Conservation (phyloP, 2,329 filamentous ascomycete species). For the Coniochaeta prunicola region DNA sequence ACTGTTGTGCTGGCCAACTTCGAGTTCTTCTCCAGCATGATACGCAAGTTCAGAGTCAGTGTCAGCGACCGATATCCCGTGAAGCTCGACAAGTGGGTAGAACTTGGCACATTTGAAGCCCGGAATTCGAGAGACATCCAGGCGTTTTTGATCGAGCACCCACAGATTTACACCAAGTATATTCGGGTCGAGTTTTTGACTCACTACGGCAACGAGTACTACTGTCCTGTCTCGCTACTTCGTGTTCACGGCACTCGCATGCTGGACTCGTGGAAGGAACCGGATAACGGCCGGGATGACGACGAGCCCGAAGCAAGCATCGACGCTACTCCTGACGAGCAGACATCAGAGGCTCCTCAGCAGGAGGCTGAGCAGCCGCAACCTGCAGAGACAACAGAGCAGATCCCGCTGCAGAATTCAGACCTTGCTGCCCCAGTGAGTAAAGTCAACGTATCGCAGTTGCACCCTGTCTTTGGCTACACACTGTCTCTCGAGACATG, state of each 20-base stretch:
- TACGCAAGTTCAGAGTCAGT: conserved; percentile 82
- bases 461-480: conserved; percentile 15
- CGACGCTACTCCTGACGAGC: conserved; percentile 11
- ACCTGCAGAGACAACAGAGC: conserved; percentile 3
- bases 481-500: conserved; percentile 14
- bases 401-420: neutral
- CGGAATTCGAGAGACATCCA: conserved; percentile 91
- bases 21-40: conserved; percentile 98
- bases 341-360: too few relatives aligned
- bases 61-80: conserved; percentile 93
- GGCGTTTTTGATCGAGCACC: conserved; percentile 88
- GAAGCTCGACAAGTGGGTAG: conserved; percentile 86
- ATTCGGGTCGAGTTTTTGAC: conserved; percentile 84
- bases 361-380: too few relatives aligned
- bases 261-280: conserved; percentile 86
- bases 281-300: conserved; percentile 58
- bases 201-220: conserved; percentile 95
- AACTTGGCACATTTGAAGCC: conserved; percentile 82
- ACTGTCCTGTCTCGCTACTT: conserved; percentile 85
- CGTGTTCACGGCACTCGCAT: conserved; percentile 94
- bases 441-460: conserved; percentile 16
- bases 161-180: conserved; percentile 93
- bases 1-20: conserved; percentile 97
- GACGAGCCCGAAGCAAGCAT: conserved; percentile 39
- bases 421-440: neutral